phyloP scores from a whole-genome alignment of 2,329 filamentous ascomycete genomes.

The Fusarium haematococcum region DNA sequence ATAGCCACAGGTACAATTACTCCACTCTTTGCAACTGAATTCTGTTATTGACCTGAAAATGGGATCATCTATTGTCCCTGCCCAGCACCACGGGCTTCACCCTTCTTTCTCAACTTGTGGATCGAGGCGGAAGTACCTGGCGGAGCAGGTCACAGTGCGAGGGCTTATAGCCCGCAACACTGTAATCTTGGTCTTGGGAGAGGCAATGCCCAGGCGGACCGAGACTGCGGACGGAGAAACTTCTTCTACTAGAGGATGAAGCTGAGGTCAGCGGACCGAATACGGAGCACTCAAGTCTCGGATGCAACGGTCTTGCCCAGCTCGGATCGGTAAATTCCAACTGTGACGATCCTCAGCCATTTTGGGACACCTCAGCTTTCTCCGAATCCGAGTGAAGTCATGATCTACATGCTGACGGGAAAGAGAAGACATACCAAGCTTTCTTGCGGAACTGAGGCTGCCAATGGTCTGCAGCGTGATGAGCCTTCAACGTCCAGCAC shows the following conservation, averaged over 20 bases:
- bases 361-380: neutral
- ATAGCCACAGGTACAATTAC: no score
- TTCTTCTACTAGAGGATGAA: neutral
- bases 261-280: neutral
- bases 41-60: neutral
- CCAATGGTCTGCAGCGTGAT: neutral
- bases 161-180: neutral
- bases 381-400: neutral
- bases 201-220: neutral
- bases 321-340: neutral
- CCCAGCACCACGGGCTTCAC: neutral
- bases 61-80: neutral
- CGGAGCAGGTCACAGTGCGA: neutral
- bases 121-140: neutral
- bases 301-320: neutral
- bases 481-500: neutral
- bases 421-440: neutral
- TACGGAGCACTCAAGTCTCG: neutral
- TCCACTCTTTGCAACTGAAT: neutral
- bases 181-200: neutral
- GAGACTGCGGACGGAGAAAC: neutral
- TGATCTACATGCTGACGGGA: neutral
- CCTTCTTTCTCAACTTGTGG: neutral
- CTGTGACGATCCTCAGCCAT: neutral
- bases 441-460: neutral